Percentiles rank a stretch among this genome's conserved stretches.
Conservation (phyloP, 768 basidiomycete genomes). For the Lactifluus rugatus region DNA sequence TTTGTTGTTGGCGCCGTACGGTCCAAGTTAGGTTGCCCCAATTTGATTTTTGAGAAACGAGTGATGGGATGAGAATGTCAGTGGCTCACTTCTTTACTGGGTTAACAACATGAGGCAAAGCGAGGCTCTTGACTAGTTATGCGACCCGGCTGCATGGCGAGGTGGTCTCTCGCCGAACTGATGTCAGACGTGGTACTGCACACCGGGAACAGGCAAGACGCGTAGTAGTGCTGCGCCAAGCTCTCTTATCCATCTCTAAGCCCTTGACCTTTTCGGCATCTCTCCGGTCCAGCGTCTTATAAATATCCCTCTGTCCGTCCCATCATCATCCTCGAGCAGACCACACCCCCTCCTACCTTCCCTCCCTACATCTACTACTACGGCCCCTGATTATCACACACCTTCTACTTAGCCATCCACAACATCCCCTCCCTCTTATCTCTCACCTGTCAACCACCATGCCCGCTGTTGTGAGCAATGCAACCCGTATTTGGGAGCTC, state of each 20-base stretch:
- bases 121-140: not conserved
- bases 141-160: constrained; percentile 9
- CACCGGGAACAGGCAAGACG: not conserved
- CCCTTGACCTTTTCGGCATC: constrained; percentile 13
- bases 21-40: not conserved
- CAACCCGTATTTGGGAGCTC: constrained; percentile 62
- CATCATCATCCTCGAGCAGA: constrained; percentile 1
- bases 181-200: constrained; percentile 8
- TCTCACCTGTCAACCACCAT: constrained; percentile 14
- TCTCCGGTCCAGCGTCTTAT: constrained; percentile 11
- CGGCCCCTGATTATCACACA: not conserved
- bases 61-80: constrained; percentile 6
- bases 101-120: constrained; percentile 13
- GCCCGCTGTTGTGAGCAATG: constrained; percentile 48
- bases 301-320: constrained; percentile 13
- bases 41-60: constrained; percentile 16
- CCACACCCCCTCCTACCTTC: not conserved
- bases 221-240: not conserved
- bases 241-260: constrained; percentile 1
- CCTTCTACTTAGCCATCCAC: not conserved
- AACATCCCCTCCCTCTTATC: not conserved
- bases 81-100: constrained; percentile 1
- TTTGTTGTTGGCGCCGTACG: constrained; percentile 9
- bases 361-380: constrained; percentile 3
- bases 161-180: not conserved